These are phyloP conservation scores for Nitzschia putrida DNA, from an alignment of 108 stramenopile genomes.

Conservation along the genomic window DNA sequence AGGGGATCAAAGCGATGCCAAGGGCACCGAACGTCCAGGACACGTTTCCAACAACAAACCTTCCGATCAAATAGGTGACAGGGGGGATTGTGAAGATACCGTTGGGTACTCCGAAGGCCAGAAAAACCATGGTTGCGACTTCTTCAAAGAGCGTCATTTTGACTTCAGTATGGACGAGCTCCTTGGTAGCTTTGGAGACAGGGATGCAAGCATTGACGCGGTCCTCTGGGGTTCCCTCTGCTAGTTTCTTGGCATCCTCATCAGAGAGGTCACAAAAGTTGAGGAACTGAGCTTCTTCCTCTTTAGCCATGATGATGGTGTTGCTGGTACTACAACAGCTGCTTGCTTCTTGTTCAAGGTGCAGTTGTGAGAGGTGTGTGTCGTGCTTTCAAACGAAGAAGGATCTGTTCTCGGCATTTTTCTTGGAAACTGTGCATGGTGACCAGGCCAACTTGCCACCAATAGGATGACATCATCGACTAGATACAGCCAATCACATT, in stretches of 20 bases:
- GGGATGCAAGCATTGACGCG: slow-evolving; percentile 12
- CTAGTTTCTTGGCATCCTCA: slow-evolving; percentile 21
- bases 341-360: no score
- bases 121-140: slow-evolving; percentile 19
- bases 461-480: no score
- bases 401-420: no score
- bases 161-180: slow-evolving; percentile 4
- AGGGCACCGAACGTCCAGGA: slow-evolving; percentile 21
- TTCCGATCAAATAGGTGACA: slow-evolving; percentile 33
- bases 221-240: slow-evolving; percentile 43
- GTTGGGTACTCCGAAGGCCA: slow-evolving; percentile 46
- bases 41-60: slow-evolving; percentile 42
- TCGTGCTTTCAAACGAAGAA: no score
- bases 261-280: slow-evolving; percentile 30
- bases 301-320: not conserved
- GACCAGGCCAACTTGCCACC: no score
- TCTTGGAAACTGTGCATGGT: no score
- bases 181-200: slow-evolving; percentile 7
- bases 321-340: not conserved
- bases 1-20: slow-evolving; percentile 29
- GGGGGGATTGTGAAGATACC: slow-evolving; percentile 45
- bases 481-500: no score
- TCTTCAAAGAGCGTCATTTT: slow-evolving; percentile 42
- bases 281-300: slow-evolving; percentile 23
- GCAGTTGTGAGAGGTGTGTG: no score